phyloP scores from a whole-genome alignment of 2,329 filamentous ascomycete species.

The Phyllosticta paracitricarpa region DNA sequence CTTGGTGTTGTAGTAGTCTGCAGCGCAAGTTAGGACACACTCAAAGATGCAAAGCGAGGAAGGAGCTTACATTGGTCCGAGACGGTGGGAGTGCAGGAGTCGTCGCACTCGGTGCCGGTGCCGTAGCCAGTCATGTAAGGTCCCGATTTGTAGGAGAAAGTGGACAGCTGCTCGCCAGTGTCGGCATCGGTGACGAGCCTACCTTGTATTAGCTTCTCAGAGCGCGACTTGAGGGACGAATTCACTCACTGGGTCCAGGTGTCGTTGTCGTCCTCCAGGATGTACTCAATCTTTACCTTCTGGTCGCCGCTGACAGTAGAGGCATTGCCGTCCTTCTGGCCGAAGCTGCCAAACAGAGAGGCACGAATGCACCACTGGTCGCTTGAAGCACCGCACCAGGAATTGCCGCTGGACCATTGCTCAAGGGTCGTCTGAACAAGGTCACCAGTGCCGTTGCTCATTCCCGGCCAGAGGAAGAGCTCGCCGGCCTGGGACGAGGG shows the following conservation, averaged over 20 bases:
- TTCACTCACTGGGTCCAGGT: slow-evolving; percentile 23
- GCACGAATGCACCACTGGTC: slow-evolving; percentile 35
- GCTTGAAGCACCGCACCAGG: slow-evolving; percentile 31
- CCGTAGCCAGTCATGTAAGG: slow-evolving; percentile 29
- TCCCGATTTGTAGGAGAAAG: slow-evolving; percentile 26
- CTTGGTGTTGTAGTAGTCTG: slow-evolving; percentile 29
- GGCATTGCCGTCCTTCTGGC: slow-evolving; percentile 26
- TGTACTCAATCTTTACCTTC: slow-evolving; percentile 25
- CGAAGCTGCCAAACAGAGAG: slow-evolving; percentile 33
- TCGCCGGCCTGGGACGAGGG: slow-evolving; percentile 29
- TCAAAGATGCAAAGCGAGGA: not conserved
- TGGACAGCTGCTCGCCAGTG: slow-evolving; percentile 25
- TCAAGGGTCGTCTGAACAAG: slow-evolving; percentile 35
- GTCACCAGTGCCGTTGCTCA: slow-evolving; percentile 37
- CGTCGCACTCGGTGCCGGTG: slow-evolving; percentile 34
- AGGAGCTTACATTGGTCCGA: slow-evolving; percentile 19
- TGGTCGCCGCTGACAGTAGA: slow-evolving; percentile 17
- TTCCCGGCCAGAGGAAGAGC: slow-evolving; percentile 36
- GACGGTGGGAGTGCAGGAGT: slow-evolving; percentile 30
- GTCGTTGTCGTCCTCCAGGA: slow-evolving; percentile 17
- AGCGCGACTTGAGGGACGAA: not conserved
- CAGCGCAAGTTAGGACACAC: not conserved
- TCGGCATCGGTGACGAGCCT: slow-evolving; percentile 26
- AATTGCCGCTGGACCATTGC: slow-evolving; percentile 29
- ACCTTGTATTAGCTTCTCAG: not conserved